Percentiles rank a stretch among this genome's conserved stretches.
Conservation (phyloP, 208 protist genomes). For the Acanthamoeba castellanii region DNA sequence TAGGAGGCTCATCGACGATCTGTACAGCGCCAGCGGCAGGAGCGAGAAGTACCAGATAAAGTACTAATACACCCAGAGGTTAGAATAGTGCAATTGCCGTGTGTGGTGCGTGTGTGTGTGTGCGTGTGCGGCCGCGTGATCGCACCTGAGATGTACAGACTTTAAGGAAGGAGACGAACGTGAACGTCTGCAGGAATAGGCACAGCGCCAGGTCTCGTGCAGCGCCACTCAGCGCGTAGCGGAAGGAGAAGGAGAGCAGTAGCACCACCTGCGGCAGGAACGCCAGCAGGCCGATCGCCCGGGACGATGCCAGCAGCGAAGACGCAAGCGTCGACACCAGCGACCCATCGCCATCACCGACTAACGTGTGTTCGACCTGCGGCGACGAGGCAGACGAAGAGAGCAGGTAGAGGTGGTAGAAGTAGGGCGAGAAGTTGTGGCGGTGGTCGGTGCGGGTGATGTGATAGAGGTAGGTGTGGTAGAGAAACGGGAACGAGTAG, state of each 20-base stretch:
- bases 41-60: conserved; percentile 91
- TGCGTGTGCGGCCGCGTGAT: neutral
- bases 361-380: neutral
- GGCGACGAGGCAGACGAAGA: conserved; percentile 46
- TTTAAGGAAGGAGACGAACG: conserved; percentile 91
- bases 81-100: too few relatives aligned
- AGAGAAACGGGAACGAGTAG: conserved; percentile 89
- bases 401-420: conserved; percentile 86
- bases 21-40: conserved; percentile 81
- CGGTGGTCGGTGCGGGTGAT: conserved; percentile 87
- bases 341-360: neutral
- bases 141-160: conserved; percentile 85
- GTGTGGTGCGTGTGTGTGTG: too few relatives aligned
- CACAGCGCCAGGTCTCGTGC: conserved; percentile 81
- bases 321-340: neutral
- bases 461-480: conserved; percentile 90
- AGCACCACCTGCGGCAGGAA: conserved; percentile 89
- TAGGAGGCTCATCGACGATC: conserved; percentile 46
- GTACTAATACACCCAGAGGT: conserved; percentile 78
- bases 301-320: conserved; percentile 9
- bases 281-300: conserved; percentile 73
- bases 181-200: conserved; percentile 86
- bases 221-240: neutral
- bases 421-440: conserved; percentile 92
- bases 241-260: conserved; percentile 66